Base-by-base conservation (phyloP, 495 filamentous ascomycete species). In the Hypoxylon lenormandii region DNA sequence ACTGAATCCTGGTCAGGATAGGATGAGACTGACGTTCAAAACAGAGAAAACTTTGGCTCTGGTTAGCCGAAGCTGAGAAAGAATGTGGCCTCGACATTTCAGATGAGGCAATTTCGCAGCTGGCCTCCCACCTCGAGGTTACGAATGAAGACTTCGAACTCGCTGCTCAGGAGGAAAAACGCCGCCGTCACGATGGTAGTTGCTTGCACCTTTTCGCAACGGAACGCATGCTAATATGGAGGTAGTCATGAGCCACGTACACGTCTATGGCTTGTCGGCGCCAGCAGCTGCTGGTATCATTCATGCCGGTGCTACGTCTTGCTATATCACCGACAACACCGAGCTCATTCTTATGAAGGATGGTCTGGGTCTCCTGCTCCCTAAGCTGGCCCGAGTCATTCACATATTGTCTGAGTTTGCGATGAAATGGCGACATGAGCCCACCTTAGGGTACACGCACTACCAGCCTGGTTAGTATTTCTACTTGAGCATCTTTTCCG, bases 231-330 rank as follows among this genome's bases (percentile, higher is more conserved):
- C 13, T 28, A 13, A 49, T 22, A 4, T 49, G 23, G 23, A 49
- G 30, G 30, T 8, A 22, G 46, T 49, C 23, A 49, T 22, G 46
- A 22, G 18, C 19, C 18, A 22, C 23, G 46, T 49, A 22, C 19
- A 49, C 6, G 18, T 22, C 6, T 28, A 49, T 18, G 23, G 46
- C 61, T 62, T 38, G 57, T 57, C 37, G 37, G 92, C 92, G 8
- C 93, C 93, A 3, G 89, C 88, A 46, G 94, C 94, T 38, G 92
- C 91, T 16, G 92, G 91, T 18, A 92, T 94, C 74, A 96, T 97
- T 49, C 94, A 97, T 80, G 64, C 38, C 7, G 19, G n/a, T 46
- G 70, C 73, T 28, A 73, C 70, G 16, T 72, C 70, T 60, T 79
- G 72, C 73, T 82, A 75, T 61, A 74, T 80, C 55, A 93, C 91